Percentiles rank a stretch among this genome's conserved stretches.
These are phyloP conservation scores for Anthracocystis walkeri DNA, from an alignment of 1,284 basidiomycete genomes.

Conservation along the genomic window DNA sequence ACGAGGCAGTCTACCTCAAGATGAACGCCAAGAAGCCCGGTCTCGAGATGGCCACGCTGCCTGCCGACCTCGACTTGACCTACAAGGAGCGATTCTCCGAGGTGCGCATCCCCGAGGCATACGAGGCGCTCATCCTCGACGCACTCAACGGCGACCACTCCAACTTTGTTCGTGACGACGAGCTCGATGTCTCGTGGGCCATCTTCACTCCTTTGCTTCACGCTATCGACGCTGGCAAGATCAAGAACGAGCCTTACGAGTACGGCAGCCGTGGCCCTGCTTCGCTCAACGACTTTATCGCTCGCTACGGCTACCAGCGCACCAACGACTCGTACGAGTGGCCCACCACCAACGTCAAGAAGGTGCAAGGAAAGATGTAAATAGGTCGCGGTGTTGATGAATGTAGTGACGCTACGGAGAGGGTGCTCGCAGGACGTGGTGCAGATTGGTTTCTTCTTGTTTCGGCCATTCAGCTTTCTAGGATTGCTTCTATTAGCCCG, in stretches of 20 bases:
- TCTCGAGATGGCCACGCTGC: conserved; percentile 53
- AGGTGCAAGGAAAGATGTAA: conserved; percentile 57
- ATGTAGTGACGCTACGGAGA: background rate
- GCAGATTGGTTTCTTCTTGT: background rate
- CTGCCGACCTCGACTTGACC: conserved; percentile 63
- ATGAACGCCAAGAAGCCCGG: conserved; percentile 68
- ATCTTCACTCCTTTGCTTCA: conserved; percentile 69
- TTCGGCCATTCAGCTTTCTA: background rate
- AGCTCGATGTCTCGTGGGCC: conserved; percentile 68
- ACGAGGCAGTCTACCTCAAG: conserved; percentile 67
- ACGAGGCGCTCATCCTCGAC: conserved; percentile 69
- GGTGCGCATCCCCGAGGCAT: conserved; percentile 68
- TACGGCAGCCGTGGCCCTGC: conserved; percentile 66
- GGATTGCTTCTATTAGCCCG: background rate
- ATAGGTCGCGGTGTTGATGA: background rate
- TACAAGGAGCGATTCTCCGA: conserved; percentile 66
- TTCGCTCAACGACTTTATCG: conserved; percentile 63
- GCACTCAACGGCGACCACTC: conserved; percentile 69
- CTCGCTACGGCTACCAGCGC: conserved; percentile 60
- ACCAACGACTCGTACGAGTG: conserved; percentile 60
- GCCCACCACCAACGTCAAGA: conserved; percentile 62
- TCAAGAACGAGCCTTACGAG: conserved; percentile 63
- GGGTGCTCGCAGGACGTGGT: background rate
- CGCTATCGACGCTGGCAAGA: conserved; percentile 66
- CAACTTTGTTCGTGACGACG: conserved; percentile 70